Base-by-base conservation (phyloP, 805 yeast species). In the Wickerhamiella occidentalis region DNA sequence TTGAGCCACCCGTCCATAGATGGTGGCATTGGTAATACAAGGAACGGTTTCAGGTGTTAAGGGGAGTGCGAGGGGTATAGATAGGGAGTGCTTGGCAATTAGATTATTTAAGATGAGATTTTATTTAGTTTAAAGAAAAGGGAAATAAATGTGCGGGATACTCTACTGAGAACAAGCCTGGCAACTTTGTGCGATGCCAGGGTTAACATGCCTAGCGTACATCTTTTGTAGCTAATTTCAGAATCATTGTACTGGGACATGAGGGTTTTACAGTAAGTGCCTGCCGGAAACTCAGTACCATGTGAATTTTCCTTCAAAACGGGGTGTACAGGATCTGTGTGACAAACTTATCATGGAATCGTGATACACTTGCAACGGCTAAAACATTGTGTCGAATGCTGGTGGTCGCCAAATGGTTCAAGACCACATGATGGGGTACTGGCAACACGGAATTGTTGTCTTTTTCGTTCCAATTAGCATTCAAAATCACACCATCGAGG, bases 321-420 rank as follows among this genome's bases (percentile, higher is more conserved):
- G 96, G 96, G 21, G 95, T 94, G 65, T 87, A 88, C 52, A 88
- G 71, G 28, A 88, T 84, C 66, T 88, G 96, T 1, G 96, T 88
- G 19, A 82, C 92, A 63, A 87, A 88, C 67, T 88, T 88, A 52
- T 88, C 74, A 82, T 86, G 80, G 68, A 88, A 88, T 62, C 96
- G 74, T 30, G 85, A 88, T 18, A 88, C 85, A 37, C 87, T 79
- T 2, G 96, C 96, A 43, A 88, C 96, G 6, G 96, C 94, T 51
- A 88, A 71, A 0, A 95, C 90, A 64, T 86, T 87, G 61, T 88
- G 95, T 61, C 88, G 86, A 59, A 88, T 88, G 55, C 92, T 81
- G 9, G 96, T 86, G 6, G 96, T 88, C n/a, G 96, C 95, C 65
- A 88, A 70, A 65, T 88, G 97, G 62, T 88, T 88, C 58, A 88